Evolutionary conservation across 352 stramenopile species (phyloP).

Genomic region (Phytophthora megakarya): DNA sequence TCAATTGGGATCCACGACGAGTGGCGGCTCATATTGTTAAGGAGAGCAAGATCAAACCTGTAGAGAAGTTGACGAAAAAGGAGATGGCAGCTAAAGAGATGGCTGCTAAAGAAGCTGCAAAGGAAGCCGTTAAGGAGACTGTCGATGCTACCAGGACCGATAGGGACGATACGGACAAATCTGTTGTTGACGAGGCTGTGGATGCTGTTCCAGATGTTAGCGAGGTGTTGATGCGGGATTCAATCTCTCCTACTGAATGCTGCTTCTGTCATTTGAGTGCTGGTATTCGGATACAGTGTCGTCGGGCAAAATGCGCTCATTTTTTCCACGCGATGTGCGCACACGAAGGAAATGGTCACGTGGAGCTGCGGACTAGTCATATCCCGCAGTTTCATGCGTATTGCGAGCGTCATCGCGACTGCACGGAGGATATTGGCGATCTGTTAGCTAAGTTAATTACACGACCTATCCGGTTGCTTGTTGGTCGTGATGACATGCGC

Average conservation of each 20-base stretch:
- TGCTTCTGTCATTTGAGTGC: conserved; percentile 50
- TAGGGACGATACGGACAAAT: conserved; percentile 10
- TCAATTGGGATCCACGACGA: conserved; percentile 51
- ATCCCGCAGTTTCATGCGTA: conserved; percentile 65
- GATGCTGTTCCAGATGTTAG: conserved; percentile 8
- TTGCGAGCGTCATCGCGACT: conserved; percentile 62
- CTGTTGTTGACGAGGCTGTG: conserved; percentile 11
- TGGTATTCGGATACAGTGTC: conserved; percentile 67
- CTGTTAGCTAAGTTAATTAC: conserved; percentile 62
- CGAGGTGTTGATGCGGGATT: conserved; percentile 25
- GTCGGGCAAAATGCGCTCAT: conserved; percentile 48
- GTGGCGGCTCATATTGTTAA: conserved; percentile 33
- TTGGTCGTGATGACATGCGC: conserved; percentile 58
- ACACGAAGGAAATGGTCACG: conserved; percentile 41
- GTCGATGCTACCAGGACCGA: conserved; percentile 5
- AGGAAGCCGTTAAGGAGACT: neutral
- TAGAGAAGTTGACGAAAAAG: conserved; percentile 24
- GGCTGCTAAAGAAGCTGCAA: conserved; percentile 12
- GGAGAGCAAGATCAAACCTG: conserved; percentile 28
- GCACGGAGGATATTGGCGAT: conserved; percentile 43
- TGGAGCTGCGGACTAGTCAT: conserved; percentile 42
- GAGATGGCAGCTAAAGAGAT: conserved; percentile 16
- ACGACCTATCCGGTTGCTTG: conserved; percentile 50
- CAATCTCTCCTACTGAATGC: conserved; percentile 36
- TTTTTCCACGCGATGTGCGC: conserved; percentile 77